Evolutionary conservation across 257 asterid genomes (phyloP), one percentile per base, ranked within the genome.

Genomic region (Solanum gandarillasii): DNA sequence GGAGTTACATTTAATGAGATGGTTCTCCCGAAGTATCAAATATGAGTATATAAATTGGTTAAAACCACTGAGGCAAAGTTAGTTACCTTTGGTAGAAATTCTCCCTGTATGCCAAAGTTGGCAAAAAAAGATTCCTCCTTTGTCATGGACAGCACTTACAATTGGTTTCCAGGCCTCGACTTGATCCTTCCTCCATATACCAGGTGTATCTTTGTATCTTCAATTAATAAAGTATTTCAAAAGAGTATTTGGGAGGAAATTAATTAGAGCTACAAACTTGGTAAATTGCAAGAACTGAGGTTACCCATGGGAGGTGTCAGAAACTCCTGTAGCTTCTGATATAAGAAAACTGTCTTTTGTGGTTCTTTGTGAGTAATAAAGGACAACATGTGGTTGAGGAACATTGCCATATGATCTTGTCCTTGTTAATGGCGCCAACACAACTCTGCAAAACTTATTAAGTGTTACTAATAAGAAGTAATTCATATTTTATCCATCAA

Each of bases 391-490:
- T 12, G 94, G 94, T 87, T 93, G 71, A 62, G 71, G 71, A 62
- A 62, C 71, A 62, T 62, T 62, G 71, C 31, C 71, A 62, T 62
- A 9, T 98, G 98, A 93, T 90, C 98, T 91, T 87, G 87, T 91
- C 91, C 98, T 93, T 16, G 98, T 93, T 65, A 95, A 83, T 5
- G 98, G 98, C 12, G 95, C 95, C 92, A 94, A 52, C 60, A 94
- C 95, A 88, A 94, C 86, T 90, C 98, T 95, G 92, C 36, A 68
- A 2, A 55, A 55, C n/a, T 2, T 55, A 20, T 18, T 2, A 20
- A 55, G 65, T 55, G 23, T 52, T 7, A 52, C 48, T 52, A 16
- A 18, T 6, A 52, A 52, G 62, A 52, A 18, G 3, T 52, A 6
- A 7, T 52, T 52, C 62, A 52, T 6, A 18, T 6, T 16, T 16